Evolutionary conservation across 306 rosid species (phyloP).

Genomic region (Corylus avellana): DNA sequence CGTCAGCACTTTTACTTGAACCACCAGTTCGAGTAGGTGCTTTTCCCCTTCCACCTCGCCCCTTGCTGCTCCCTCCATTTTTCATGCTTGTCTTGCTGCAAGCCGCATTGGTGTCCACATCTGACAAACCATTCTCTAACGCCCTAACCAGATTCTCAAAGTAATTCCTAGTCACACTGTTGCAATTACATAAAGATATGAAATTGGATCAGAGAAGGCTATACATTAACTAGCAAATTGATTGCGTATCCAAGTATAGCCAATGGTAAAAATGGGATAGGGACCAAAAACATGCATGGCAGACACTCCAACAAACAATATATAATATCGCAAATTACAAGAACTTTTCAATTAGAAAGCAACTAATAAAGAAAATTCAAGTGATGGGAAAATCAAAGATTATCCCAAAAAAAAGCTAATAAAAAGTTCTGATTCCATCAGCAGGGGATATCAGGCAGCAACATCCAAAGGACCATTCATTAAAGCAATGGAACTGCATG

Average conservation of each 20-base stretch:
- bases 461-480: not conserved
- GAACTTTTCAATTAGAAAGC: not conserved
- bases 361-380: not conserved
- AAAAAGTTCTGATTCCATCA: not conserved
- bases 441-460: not conserved
- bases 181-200: not conserved
- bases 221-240: not conserved
- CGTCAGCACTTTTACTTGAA: conserved; percentile 36
- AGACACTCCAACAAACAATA: not conserved
- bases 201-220: not conserved
- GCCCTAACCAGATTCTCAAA: conserved; percentile 69
- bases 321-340: not conserved
- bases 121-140: conserved; percentile 59
- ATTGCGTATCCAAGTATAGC: not conserved
- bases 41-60: conserved; percentile 47
- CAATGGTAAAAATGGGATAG: not conserved
- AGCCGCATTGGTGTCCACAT: conserved; percentile 52
- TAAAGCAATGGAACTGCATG: not conserved
- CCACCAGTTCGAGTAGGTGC: conserved; percentile 28
- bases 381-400: not conserved
- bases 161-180: conserved; percentile 63
- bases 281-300: not conserved
- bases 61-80: conserved; percentile 48
- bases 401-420: not conserved
- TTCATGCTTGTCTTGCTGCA: conserved; percentile 54